Evolutionary conservation across 2,329 filamentous ascomycete species (phyloP).

Genomic region (Colletotrichum aenigma): DNA sequence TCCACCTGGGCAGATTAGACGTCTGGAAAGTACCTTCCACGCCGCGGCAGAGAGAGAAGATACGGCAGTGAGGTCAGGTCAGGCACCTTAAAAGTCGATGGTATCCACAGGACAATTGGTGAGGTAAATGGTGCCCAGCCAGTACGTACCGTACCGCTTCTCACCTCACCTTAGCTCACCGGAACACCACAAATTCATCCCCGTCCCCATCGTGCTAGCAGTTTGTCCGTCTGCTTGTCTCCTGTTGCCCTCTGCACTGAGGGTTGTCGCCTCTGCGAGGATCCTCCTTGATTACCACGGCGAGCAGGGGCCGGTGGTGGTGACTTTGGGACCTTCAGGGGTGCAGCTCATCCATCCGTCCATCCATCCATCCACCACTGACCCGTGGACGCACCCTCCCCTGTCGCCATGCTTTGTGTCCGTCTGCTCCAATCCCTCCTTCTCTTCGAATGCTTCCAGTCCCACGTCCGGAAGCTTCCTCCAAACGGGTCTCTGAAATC

Average conservation of each 20-base stretch:
- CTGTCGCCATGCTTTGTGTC: slow-evolving; percentile 6
- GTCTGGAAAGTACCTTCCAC: not conserved
- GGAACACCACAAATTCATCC: slow-evolving; percentile 7
- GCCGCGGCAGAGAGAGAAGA: not conserved
- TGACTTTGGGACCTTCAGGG: not conserved
- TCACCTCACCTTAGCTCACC: slow-evolving; percentile 16
- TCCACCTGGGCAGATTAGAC: not conserved
- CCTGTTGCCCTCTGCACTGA: slow-evolving; percentile 1
- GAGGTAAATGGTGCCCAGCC: not conserved
- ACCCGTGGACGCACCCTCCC: not conserved
- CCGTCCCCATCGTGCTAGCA: not conserved
- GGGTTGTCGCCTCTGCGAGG: not conserved
- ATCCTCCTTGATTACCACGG: slow-evolving; percentile 5
- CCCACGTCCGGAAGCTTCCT: not conserved
- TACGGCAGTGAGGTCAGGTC: not conserved
- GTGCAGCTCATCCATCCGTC: not conserved
- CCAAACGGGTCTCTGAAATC: not conserved
- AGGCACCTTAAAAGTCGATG: not conserved
- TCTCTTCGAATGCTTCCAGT: not conserved
- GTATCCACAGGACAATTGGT: not conserved
- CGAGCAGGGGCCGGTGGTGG: not conserved
- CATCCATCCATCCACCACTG: not conserved
- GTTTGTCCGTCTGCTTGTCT: not conserved
- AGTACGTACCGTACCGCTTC: not conserved
- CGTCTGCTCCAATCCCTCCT: not conserved